Conservation (phyloP, 2,329 filamentous ascomycete genomes). For the Pseudocercospora macadamiae region DNA sequence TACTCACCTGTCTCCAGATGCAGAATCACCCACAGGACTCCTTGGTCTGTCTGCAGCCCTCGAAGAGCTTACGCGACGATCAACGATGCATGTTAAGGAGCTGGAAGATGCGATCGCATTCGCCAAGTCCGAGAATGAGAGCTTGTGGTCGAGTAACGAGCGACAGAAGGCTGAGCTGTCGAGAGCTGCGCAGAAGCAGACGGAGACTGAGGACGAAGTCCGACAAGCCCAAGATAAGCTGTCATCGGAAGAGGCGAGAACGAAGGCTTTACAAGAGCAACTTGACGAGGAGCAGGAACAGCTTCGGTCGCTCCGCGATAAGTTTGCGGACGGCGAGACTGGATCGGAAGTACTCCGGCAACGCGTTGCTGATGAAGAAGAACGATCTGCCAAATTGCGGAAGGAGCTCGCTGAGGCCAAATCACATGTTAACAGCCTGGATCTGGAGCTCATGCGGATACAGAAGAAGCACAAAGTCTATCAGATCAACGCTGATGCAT, state of each 20-base stretch:
- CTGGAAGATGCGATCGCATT: slow-evolving; percentile 51
- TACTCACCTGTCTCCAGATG: slow-evolving; percentile 42
- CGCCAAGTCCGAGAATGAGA: slow-evolving; percentile 51
- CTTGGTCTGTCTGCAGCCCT: slow-evolving; percentile 45
- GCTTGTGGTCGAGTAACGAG: slow-evolving; percentile 44
- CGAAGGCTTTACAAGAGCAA: slow-evolving; percentile 52
- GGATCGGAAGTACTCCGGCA: slow-evolving; percentile 78
- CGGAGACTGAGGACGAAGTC: slow-evolving; percentile 43
- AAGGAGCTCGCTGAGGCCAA: slow-evolving; percentile 75
- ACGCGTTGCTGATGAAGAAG: slow-evolving; percentile 75
- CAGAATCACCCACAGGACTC: slow-evolving; percentile 42
- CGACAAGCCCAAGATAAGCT: slow-evolving; percentile 47
- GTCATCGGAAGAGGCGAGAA: slow-evolving; percentile 51
- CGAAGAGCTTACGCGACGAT: slow-evolving; percentile 49
- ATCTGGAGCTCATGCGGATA: slow-evolving; percentile 72
- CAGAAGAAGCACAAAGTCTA: slow-evolving; percentile 65
- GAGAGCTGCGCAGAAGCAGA: slow-evolving; percentile 35
- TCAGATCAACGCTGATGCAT: slow-evolving; percentile 50
- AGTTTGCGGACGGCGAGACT: slow-evolving; percentile 80
- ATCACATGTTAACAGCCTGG: slow-evolving; percentile 73
- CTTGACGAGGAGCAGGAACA: slow-evolving; percentile 70
- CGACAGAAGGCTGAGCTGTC: slow-evolving; percentile 42
- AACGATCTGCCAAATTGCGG: slow-evolving; percentile 66
- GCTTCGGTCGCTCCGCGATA: slow-evolving; percentile 67
- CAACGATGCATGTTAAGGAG: slow-evolving; percentile 48